Conservation (phyloP, 2,329 filamentous ascomycete genomes). For the Neocucurbitaria cava region DNA sequence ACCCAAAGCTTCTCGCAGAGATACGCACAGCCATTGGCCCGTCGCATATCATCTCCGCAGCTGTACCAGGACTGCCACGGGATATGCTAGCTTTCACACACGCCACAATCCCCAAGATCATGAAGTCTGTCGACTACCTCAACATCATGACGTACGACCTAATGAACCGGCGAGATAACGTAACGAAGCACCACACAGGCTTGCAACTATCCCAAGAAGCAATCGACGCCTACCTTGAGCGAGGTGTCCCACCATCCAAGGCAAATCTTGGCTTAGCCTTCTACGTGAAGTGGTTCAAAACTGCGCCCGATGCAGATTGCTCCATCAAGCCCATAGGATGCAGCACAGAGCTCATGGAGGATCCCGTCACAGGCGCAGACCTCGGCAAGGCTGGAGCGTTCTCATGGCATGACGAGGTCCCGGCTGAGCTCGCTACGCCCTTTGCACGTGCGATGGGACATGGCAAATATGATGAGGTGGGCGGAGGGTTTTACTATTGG, state of each 20-base stretch:
- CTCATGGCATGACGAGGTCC: slow-evolving; percentile 50
- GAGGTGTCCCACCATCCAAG: slow-evolving; percentile 61
- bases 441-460: slow-evolving; percentile 62
- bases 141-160: slow-evolving; percentile 77
- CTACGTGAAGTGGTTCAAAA: slow-evolving; percentile 71
- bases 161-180: slow-evolving; percentile 71
- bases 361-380: slow-evolving; percentile 65
- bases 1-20: slow-evolving; percentile 67
- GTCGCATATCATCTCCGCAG: slow-evolving; percentile 68
- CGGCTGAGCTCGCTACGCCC: slow-evolving; percentile 58
- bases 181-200: slow-evolving; percentile 70
- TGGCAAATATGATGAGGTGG: slow-evolving; percentile 63
- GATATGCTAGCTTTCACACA: slow-evolving; percentile 73
- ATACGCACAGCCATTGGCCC: slow-evolving; percentile 65
- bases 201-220: slow-evolving; percentile 62
- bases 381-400: slow-evolving; percentile 65
- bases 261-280: slow-evolving; percentile 72
- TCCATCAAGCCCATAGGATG: slow-evolving; percentile 63
- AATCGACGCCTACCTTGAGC: slow-evolving; percentile 64
- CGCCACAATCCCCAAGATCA: slow-evolving; percentile 64
- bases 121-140: slow-evolving; percentile 67
- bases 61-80: slow-evolving; percentile 66
- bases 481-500: slow-evolving; percentile 73
- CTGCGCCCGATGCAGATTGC: slow-evolving; percentile 57
- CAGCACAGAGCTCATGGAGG: slow-evolving; percentile 65